Percentiles rank a stretch among this genome's conserved stretches.
Conservation (phyloP, 768 basidiomycete species). For the Artomyces pyxidatus region DNA sequence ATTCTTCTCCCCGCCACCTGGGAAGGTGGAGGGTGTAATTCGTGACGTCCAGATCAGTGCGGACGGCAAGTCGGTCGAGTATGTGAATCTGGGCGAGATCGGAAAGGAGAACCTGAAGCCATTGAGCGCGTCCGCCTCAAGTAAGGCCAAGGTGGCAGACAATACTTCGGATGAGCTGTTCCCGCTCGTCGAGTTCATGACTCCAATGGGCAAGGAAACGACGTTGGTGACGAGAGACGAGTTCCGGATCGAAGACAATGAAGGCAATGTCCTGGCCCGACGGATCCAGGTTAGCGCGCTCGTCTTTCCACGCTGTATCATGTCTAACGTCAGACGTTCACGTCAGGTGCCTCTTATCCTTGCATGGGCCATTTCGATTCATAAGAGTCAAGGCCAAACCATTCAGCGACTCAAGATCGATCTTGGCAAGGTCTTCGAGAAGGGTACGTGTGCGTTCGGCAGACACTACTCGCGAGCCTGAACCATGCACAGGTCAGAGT, state of each 20-base stretch:
- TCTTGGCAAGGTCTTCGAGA: constrained; percentile 58
- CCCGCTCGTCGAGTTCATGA: constrained; percentile 41
- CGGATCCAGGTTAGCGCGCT: constrained; percentile 31
- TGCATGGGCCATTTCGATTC: constrained; percentile 73
- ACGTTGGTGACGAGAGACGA: constrained; percentile 45
- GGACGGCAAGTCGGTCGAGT: constrained; percentile 25
- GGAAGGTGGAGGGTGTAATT: constrained; percentile 28
- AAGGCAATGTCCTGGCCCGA: constrained; percentile 40
- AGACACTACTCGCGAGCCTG: background rate
- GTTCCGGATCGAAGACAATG: constrained; percentile 44
- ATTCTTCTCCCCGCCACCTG: constrained; percentile 30
- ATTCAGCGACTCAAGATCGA: constrained; percentile 59
- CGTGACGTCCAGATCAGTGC: constrained; percentile 25
- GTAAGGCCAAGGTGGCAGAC: constrained; percentile 20
- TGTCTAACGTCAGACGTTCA: background rate
- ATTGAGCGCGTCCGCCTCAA: background rate
- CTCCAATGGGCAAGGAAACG: constrained; percentile 33
- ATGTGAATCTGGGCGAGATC: constrained; percentile 1
- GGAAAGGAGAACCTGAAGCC: constrained; percentile 29
- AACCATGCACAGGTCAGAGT: constrained; percentile 30
- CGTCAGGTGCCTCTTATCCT: constrained; percentile 62
- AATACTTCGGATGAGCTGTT: constrained; percentile 28
- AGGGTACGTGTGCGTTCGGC: constrained; percentile 24
- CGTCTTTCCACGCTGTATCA: background rate
- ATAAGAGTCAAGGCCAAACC: constrained; percentile 74